Conservation (phyloP, 331 rosid genomes). For the Malus hybrid region DNA sequence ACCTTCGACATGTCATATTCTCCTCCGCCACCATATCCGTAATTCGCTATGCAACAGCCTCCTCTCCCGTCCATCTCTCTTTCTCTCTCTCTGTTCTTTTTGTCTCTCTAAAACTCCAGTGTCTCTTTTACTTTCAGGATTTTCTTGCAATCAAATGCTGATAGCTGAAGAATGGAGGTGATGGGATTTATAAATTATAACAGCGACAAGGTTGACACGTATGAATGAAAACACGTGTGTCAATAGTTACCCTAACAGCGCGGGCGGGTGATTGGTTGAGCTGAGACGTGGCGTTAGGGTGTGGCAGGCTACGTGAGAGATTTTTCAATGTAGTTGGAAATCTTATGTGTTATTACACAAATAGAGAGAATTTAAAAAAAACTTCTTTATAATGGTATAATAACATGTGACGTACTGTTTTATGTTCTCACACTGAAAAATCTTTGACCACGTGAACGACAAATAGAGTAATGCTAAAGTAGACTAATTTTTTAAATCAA, state of each 20-base stretch:
- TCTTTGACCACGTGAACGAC: too few relatives aligned
- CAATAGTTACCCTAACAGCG: slow-evolving; percentile 10
- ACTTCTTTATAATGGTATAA: too few relatives aligned
- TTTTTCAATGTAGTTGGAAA: too few relatives aligned
- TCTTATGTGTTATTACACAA: too few relatives aligned
- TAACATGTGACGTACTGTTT: fast-evolving
- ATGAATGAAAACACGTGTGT: slow-evolving; percentile 30
- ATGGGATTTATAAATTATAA: slow-evolving; percentile 12
- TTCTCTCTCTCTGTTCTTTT: background rate
- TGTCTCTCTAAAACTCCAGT: background rate
- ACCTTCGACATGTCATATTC: slow-evolving; percentile 24
- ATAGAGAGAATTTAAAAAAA: too few relatives aligned
- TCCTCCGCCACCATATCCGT: slow-evolving; percentile 9
- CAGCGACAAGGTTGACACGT: slow-evolving; percentile 35
- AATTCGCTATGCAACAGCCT: slow-evolving; percentile 42
- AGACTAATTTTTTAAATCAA: too few relatives aligned
- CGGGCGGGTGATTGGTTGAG: slow-evolving; percentile 38
- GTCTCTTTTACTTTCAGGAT: background rate
- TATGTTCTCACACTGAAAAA: fast-evolving
- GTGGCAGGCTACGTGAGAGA: background rate
- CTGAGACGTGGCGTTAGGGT: slow-evolving; percentile 37
- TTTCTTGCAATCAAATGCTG: too few relatives aligned
- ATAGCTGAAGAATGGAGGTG: background rate
- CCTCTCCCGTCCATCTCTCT: slow-evolving; percentile 32
- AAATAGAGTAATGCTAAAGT: too few relatives aligned